Percentiles rank a stretch among this genome's conserved stretches.
Conservation (phyloP, 1,139 yeast species). For the Protomyces arabidopsidicola region DNA sequence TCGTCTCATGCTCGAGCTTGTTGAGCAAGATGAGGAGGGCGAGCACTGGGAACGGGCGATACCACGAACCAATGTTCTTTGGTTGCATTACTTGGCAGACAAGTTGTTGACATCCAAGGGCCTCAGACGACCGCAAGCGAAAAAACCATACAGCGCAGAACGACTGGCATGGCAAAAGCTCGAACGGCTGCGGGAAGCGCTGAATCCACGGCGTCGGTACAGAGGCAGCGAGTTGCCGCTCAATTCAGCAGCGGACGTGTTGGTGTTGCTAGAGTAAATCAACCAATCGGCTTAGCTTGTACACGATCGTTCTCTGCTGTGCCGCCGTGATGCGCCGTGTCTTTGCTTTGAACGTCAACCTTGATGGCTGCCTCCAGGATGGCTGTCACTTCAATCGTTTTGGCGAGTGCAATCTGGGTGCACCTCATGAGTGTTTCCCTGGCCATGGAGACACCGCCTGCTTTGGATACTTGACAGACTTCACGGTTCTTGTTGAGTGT, state of each 20-base stretch:
- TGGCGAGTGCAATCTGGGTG: conserved; percentile 58
- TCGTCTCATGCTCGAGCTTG: conserved; percentile 44
- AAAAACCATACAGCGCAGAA: conserved; percentile 4
- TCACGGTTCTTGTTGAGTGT: conserved; percentile 88
- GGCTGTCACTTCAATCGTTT: conserved; percentile 62
- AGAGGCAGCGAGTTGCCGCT: conserved; percentile 1
- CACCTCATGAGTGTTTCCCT: conserved; percentile 66
- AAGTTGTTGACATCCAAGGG: conserved; percentile 44
- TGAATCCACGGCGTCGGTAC: conserved; percentile 27
- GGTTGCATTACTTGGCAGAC: conserved; percentile 50
- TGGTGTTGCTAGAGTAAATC: background rate
- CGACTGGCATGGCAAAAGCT: conserved; percentile 21
- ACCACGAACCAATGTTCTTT: conserved; percentile 48
- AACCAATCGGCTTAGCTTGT: background rate
- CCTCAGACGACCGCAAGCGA: conserved; percentile 30
- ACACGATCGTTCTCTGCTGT: conserved; percentile 33
- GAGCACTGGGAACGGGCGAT: conserved; percentile 46
- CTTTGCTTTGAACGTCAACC: conserved; percentile 47
- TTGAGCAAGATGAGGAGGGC: conserved; percentile 27
- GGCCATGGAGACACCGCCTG: conserved; percentile 86
- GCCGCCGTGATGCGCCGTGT: conserved; percentile 29
- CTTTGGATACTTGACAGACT: conserved; percentile 79
- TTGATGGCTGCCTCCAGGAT: conserved; percentile 56
- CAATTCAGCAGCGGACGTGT: background rate
- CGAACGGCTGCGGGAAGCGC: conserved; percentile 13